Evolutionary conservation across 352 stramenopile species (phyloP), one percentile per base, ranked within the genome.

Genomic region (Pythium aquatile): DNA sequence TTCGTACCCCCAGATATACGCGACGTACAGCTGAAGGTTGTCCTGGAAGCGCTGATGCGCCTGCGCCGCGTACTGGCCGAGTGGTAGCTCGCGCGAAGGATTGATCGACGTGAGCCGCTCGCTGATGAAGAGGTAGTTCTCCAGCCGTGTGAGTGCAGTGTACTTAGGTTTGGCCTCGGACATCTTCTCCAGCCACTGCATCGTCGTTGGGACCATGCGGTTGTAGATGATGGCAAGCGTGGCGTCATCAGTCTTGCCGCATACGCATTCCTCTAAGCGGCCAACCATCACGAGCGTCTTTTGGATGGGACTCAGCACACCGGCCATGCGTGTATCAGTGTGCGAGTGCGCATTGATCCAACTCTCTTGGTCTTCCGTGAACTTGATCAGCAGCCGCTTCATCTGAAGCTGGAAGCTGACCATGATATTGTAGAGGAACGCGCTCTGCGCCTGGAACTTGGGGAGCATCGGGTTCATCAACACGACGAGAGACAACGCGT

Each of bases 401-500:
- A 91, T 79, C 56, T 91, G 80, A 4, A 93, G 80, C 70, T 90
- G 80, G 39, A 93, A 91, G 59, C 72, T 88, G 11, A 90, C 76
- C 62, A 91, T 81, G 13, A 77, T 63, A 59, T 90, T 85, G 66
- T 87, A 83, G 0, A 91, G 62, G 58, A 88, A 91, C 53, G 83
- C 74, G 37, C 80, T 88, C 42, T 87, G 75, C 55, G 66, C 57
- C 9, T 71, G 79, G 20, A 76, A 78, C 3, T 49, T 62, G 9
- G 79, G 76, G 0, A 91, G 68, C 32, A 83, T 69, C 5, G 69
- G 59, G 28, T 78, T 78, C 1, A 88, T 63, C 2, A 88, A 61
- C 39, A 87, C 81, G 28, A 89, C 80, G 5, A 91, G 64, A 5
- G 76, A 70, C 3, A 91, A 68, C 8, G 79, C 81, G 49, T 93